Percentiles rank a stretch among this genome's conserved stretches.
These are phyloP conservation scores for Aureobasidium sp. DNA, from an alignment of 2,329 filamentous ascomycete species.

Conservation along the genomic window DNA sequence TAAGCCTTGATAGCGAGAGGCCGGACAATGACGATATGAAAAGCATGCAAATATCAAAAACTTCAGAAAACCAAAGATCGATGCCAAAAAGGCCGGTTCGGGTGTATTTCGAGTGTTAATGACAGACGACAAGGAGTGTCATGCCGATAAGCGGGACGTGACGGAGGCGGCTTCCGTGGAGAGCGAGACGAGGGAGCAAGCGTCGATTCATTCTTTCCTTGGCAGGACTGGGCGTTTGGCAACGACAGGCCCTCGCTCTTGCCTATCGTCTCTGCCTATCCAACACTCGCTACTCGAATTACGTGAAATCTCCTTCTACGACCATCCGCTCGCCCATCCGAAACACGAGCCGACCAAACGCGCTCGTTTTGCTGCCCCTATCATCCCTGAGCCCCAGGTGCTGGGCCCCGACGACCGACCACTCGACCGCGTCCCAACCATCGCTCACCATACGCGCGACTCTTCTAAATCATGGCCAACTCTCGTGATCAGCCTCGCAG, in stretches of 20 bases:
- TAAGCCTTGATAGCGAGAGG: background rate
- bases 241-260: conserved; percentile 1
- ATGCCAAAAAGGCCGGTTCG: background rate
- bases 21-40: conserved; percentile 5
- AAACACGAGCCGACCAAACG: conserved; percentile 1
- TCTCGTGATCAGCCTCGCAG: background rate
- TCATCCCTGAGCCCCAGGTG: conserved; percentile 5
- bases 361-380: conserved; percentile 11
- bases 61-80: background rate
- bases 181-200: background rate
- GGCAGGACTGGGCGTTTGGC: background rate
- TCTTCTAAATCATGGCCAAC: conserved; percentile 5
- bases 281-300: conserved; percentile 5
- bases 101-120: background rate
- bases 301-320: background rate
- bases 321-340: background rate
- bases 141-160: background rate
- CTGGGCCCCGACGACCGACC: conserved; percentile 4
- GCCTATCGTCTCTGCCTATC: conserved; percentile 1
- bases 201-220: background rate
- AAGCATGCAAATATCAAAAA: conserved; percentile 4
- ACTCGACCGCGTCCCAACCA: conserved; percentile 5
- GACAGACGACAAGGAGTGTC: background rate
- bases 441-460: background rate
- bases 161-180: background rate